Percentiles rank a stretch among this genome's conserved stretches.
Evolutionary conservation across 106 monocot species (phyloP).

Genomic region (Hemerocallis citrina): DNA sequence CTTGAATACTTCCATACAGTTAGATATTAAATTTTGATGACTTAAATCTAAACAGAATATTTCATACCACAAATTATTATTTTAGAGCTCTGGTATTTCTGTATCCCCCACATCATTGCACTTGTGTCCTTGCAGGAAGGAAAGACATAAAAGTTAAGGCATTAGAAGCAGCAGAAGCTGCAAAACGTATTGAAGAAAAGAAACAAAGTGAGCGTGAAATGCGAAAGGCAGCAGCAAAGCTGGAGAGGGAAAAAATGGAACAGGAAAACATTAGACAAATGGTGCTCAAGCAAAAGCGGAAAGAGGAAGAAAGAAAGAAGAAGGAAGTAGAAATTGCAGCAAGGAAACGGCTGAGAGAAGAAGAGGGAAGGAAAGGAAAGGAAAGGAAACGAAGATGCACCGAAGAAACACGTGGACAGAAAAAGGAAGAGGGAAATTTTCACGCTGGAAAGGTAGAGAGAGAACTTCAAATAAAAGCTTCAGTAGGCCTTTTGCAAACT

Average conservation of each 20-base stretch:
- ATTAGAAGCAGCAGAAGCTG: slow-evolving; percentile 80
- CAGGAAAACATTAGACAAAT: slow-evolving; percentile 49
- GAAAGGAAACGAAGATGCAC: slow-evolving; percentile 47
- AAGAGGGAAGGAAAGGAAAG: slow-evolving; percentile 59
- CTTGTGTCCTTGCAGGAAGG: slow-evolving; percentile 37
- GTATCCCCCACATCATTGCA: not conserved
- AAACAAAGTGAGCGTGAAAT: slow-evolving; percentile 69
- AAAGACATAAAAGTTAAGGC: slow-evolving; percentile 89
- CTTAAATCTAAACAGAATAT: no score
- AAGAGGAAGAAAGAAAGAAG: slow-evolving; percentile 66
- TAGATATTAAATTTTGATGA: no score
- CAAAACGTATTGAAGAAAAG: slow-evolving; percentile 68
- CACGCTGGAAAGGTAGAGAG: slow-evolving; percentile 25
- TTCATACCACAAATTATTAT: no score
- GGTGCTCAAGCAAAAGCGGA: slow-evolving; percentile 58
- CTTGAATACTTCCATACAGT: no score
- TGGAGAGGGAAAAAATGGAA: slow-evolving; percentile 52
- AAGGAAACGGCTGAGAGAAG: slow-evolving; percentile 89
- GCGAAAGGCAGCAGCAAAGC: slow-evolving; percentile 63
- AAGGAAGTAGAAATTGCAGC: slow-evolving; percentile 55
- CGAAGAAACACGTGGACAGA: slow-evolving; percentile 29
- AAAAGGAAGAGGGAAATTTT: slow-evolving; percentile 24
- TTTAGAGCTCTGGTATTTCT: no score
- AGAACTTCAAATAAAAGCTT: slow-evolving; percentile 16
- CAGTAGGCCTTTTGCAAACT: slow-evolving; percentile 13